These are phyloP conservation scores for Phytophthora pistaciae DNA, from an alignment of 352 stramenopile genomes.

Conservation along the genomic window DNA sequence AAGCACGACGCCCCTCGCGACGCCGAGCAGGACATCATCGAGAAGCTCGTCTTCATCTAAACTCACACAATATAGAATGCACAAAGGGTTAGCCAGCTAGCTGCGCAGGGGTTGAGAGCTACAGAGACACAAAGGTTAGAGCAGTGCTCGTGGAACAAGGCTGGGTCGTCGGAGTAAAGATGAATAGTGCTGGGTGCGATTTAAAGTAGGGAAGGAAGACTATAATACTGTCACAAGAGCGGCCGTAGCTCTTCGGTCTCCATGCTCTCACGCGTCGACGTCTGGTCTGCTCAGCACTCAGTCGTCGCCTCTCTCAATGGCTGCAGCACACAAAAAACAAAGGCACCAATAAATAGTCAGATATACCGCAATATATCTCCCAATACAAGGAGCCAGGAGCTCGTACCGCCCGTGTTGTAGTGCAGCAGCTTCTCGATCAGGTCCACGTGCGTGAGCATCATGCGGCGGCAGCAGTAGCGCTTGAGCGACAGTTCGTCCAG, in stretches of 20 bases:
- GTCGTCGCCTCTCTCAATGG: slow-evolving; percentile 85
- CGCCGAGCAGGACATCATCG: slow-evolving; percentile 61
- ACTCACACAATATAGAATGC: not conserved
- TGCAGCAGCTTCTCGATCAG: slow-evolving; percentile 99
- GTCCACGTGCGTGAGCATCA: slow-evolving; percentile 99
- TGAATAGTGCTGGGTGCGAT: slow-evolving; percentile 34
- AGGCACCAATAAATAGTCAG: slow-evolving; percentile 9
- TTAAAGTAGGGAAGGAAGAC: slow-evolving; percentile 53
- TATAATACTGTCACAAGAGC: slow-evolving; percentile 52
- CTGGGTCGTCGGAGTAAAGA: slow-evolving; percentile 3
- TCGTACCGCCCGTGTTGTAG: slow-evolving; percentile 97
- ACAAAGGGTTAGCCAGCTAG: not conserved
- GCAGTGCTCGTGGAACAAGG: not conserved
- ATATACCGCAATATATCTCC: not conserved
- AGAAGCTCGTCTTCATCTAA: slow-evolving; percentile 87
- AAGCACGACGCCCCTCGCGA: slow-evolving; percentile 53
- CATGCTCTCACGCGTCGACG: slow-evolving; percentile 30
- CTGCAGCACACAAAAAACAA: slow-evolving; percentile 35
- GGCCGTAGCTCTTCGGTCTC: slow-evolving; percentile 33
- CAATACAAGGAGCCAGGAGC: not conserved
- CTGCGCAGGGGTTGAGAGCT: not conserved
- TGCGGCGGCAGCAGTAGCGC: slow-evolving; percentile 99
- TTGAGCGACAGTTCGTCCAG: slow-evolving; percentile 98
- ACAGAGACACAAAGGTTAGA: not conserved
- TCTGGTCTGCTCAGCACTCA: slow-evolving; percentile 28